Evolutionary conservation across 2,329 filamentous ascomycete species (phyloP), one percentile per base, ranked within the genome.

Genomic region (Myriosclerotinia scirpicola): DNA sequence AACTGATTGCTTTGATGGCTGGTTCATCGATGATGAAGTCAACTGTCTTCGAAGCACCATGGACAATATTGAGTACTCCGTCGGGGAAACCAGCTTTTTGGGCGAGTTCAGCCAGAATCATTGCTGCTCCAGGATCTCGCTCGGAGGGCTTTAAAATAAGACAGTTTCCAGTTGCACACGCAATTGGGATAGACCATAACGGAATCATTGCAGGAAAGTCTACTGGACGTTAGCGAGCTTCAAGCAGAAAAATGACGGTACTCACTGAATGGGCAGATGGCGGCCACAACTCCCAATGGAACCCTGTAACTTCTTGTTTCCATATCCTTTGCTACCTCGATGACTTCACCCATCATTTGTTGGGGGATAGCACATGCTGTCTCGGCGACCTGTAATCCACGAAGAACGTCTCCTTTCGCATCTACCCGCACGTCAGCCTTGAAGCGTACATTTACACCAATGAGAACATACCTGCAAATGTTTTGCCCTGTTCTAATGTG

Each of bases 131-230:
- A 11, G 91, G 91, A 74, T 94, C 91, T 67, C 91, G 87, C 81
- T 96, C 91, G 1, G 91, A 94, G 12, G 91, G 91, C 84, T 96
- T 96, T 73, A 96, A 82, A 72, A 96, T 86, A 67, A 93, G 82
- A 17, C 90, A 93, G 82, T 96, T 96, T 63, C 91, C 91, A 22
- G 90, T 92, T 38, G 93, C 86, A 54, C 91, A 91, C 56, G 91
- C 91, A 73, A 95, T 90, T 50, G 91, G 92, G 69, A 96, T 93
- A 69, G 86, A 92, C 91, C 91, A 96, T n/a, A 96, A 84, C 4
- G 91, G 92, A 77, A 96, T 95, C 91, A 96, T 96, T 73, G 91
- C 91, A 54, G 91, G 91, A 80, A 95, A 95, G 82, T 95, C 89
- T 91, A 52, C 15, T 34, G 11, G 20, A n/a, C 22, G 26, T 66